Evolutionary conservation across 2,329 filamentous ascomycete genomes (phyloP), one percentile per base, ranked within the genome.

Genomic region (Aspergillus amoenus): DNA sequence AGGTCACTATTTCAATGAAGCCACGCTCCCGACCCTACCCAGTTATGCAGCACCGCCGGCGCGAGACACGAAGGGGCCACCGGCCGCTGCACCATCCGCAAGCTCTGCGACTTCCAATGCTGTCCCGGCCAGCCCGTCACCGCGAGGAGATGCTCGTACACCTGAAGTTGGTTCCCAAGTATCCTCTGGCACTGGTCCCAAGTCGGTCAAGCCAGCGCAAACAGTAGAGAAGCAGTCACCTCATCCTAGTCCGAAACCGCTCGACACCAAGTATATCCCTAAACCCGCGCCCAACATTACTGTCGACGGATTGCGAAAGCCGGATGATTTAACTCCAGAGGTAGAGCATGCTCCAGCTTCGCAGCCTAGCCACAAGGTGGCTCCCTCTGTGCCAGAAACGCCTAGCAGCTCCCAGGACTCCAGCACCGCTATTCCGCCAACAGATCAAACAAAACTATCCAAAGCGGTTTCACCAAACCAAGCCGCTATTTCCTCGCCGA

Each of bases 1-100:
- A 78, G 81, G 81, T 64, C 81, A 79, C 59, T 77, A 76, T 68
- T 86, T 85, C 73, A 76, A 83, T 69, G 81, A 84, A 70, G 71
- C 77, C 62, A 82, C 82, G 51, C 76, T 84, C 42, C 81, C 79
- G 59, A 63, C 70, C 39, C 70, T 74, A 59, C 66, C 72, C 37
- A 68, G 74, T 56, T 69, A 66, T 69, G 57, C 63, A 57, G 59
- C 61, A 55, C 65, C 68, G 42, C 50, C 62, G 53, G 62, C 62
- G 70, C 76, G 62, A 72, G 52, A 55, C 45, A 72, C 52, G 22
- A 64, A 63, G 55, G 58, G 64, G 46, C 48, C 46, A 21, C 24
- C 46, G 30, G 45, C 67, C 74, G 55, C 73, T 66, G 52, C 73
- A 66, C 59, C 70, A 65, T 51, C 78, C 66, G 46, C 75, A 73